Conservation (phyloP, 345 rosid genomes). For the Hibiscus mutabilis region DNA sequence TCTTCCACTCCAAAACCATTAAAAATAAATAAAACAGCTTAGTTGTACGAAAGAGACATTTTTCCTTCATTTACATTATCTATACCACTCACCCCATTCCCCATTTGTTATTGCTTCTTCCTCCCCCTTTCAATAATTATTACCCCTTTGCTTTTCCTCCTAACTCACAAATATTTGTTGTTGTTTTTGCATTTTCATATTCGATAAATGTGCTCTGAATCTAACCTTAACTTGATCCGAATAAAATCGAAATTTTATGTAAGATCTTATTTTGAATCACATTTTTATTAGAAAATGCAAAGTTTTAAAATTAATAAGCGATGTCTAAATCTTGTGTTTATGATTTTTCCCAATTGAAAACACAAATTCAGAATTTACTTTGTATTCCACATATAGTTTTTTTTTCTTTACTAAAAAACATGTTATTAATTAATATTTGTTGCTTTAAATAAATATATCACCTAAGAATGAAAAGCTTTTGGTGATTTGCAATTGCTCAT, state of each 20-base stretch:
- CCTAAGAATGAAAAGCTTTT: not conserved
- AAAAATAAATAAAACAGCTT: not conserved
- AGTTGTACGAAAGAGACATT: conserved; percentile 10
- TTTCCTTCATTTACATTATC: conserved; percentile 9
- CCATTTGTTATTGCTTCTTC: not conserved
- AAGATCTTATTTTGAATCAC: too few species aligned
- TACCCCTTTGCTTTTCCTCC: conserved; percentile 1
- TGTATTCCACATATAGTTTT: too few species aligned
- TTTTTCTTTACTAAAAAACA: too few species aligned
- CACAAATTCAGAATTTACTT: too few species aligned
- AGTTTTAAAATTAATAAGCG: too few species aligned
- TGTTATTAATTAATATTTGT: not conserved
- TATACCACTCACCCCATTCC: not conserved
- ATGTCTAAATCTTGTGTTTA: too few species aligned
- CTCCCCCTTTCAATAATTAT: not conserved
- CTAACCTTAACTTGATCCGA: not conserved
- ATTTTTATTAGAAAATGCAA: too few species aligned
- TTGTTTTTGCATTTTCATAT: not conserved
- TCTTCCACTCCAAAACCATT: conserved; percentile 21
- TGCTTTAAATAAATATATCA: not conserved
- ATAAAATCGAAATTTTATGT: too few species aligned
- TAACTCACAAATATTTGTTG: not conserved
- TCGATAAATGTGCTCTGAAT: not conserved
- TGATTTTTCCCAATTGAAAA: too few species aligned
- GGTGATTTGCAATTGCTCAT: conserved; percentile 12